Base-by-base conservation (phyloP, 2,329 filamentous ascomycete genomes). In the Botrytis paeoniae region DNA sequence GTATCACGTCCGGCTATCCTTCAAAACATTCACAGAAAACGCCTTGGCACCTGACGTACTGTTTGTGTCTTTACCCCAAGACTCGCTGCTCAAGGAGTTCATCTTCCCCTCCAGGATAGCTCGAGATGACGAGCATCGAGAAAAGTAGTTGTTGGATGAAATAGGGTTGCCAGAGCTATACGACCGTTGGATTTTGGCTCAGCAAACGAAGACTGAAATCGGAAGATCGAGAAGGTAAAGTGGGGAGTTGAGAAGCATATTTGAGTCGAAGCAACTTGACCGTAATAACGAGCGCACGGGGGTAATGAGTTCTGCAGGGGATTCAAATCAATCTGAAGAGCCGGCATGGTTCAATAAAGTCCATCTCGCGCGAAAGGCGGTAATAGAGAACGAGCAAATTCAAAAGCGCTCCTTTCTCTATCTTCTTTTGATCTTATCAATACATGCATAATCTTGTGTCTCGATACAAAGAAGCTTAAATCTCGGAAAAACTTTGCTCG, bases 21-120 rank as follows among this genome's bases (percentile, higher is more conserved):
- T 37, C 22, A 61, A 37, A 14, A 39, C 14, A 7, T 12, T 3
- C 22, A 22, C 32, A 5, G 7, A 3, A 61, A 16, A 16, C 22
- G 1, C 22, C 12, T 39, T 22, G 59, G 9, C 10, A 61, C 12
- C 22, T 2, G 10, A 4, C 16, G 0, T 37, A 3, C 3, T 61
- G 5, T n/a, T 16, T 16, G 9, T 37, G 8, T 61, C 22, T 39
- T 61, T 8, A 37, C 20, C 32, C 10, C 6, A 25, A 39, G 35
- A 16, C 22, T 61, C 20, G 20, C 2, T 14, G 22, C 1, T 14
- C 25, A 2, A 2, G 12, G 9, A 41, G 0, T 41, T 2, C 60
- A 62, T 29, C 25, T 37, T 29, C 25, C 60, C 41, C 2, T 62
- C 8, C 37, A 41, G 41, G 2, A 25, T n/a, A 1, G 35, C 60